A percentile compares a stretch with the other conserved stretches of the same genome.
These are phyloP conservation scores for Chenopodium suecicum DNA, from an alignment of 148 eudicot species.

Conservation along the genomic window DNA sequence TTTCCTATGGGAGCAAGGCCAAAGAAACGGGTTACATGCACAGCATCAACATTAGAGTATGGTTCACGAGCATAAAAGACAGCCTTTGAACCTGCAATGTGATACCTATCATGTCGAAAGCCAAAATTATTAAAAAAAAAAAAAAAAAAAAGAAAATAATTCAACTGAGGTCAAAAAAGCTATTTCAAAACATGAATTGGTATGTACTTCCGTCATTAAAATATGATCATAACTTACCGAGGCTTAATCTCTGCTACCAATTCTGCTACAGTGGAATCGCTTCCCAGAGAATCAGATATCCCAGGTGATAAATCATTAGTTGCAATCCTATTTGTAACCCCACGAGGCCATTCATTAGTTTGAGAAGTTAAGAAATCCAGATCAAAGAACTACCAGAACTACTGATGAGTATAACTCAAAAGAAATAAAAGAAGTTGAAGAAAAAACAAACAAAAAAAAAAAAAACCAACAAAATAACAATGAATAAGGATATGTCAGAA, in stretches of 20 bases:
- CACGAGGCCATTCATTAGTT: constrained; percentile 97
- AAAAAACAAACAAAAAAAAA: too few species aligned
- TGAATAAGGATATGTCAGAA: constrained; percentile 84
- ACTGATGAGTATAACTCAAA: not conserved
- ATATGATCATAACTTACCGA: constrained; percentile 53
- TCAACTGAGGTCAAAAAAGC: not conserved
- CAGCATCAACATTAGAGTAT: constrained; percentile 65
- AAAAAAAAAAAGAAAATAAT: constrained; percentile 7
- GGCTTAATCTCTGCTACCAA: constrained; percentile 88
- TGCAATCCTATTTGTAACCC: constrained; percentile 56
- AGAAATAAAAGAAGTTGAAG: not conserved
- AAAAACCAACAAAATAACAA: not conserved
- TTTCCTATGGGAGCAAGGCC: constrained; percentile 96
- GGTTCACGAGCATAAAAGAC: constrained; percentile 86
- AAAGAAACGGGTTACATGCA: constrained; percentile 88
- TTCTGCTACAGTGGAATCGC: constrained; percentile 65
- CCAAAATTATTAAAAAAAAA: not conserved
- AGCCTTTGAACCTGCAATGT: constrained; percentile 79
- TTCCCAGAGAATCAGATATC: constrained; percentile 49
- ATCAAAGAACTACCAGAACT: not conserved
- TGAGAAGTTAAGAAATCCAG: constrained; percentile 48
- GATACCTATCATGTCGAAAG: constrained; percentile 57
- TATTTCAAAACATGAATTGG: constrained; percentile 10
- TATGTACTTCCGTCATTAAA: not conserved
- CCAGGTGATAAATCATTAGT: constrained; percentile 56